Base-by-base conservation (phyloP, 2,329 filamentous ascomycete species). In the Orbilia quercus region DNA sequence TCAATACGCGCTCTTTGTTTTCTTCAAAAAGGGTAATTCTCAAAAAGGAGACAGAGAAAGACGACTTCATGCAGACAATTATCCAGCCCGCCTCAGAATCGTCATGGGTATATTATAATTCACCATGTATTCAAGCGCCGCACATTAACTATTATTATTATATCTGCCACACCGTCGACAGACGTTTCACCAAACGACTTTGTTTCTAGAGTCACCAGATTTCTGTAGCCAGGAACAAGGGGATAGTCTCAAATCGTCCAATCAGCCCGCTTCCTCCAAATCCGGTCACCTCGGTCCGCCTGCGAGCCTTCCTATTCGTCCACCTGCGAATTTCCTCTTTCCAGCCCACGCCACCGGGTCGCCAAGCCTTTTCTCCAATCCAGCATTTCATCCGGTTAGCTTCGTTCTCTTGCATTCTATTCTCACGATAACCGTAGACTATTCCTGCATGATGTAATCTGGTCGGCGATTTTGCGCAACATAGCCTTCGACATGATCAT, bases 211-310 rank as follows among this genome's bases (percentile, higher is more conserved):
- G n/a, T n/a, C n/a, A n/a, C 47, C 23, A 31, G 23, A 51, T 12
- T 12, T 2, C 45, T 9, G 11, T 4, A 40, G 11, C 45, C 67
- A 72, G 67, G 67, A 72, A 72, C 67, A 72, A 72, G 67, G 67
- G 67, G 67, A 54, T 36, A 20, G 20, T n/a, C 18, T 44, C n/a
- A n/a, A 58, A 58, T 45, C 67, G 31, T 59, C 67, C 67, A 72
- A 72, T 72, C 67, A 72, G 45, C 51, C 47, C 44, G 45, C 57
- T 72, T 59, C 59, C 51, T 64, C 67, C 67, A 64, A 72, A 72
- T 59, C 51, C 66, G 66, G 66, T 63, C 50, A 25, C 45, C 20
- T 23, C 47, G 20, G 67, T 72, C 59, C 59, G 58, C 53, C 59
- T 34, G 2, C 45, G 44, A 51, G 53, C 59, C 23, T 40, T 72